These are phyloP conservation scores for Fraxinus paxiana DNA, from an alignment of 305 asterid genomes.

Conservation along the genomic window DNA sequence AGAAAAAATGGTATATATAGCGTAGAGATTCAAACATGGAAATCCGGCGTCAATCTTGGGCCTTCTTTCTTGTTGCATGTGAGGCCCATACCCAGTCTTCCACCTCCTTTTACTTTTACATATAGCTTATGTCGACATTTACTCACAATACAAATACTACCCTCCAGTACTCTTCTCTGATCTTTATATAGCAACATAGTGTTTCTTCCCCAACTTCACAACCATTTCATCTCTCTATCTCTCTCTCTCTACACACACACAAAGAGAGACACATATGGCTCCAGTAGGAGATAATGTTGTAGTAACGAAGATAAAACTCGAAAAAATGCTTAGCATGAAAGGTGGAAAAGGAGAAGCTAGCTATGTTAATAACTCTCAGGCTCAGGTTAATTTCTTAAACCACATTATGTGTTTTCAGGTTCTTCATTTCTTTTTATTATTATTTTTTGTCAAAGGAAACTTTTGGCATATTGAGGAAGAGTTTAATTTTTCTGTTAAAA, in stretches of 20 bases:
- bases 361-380: slow-evolving; percentile 83
- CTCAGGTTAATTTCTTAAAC: slow-evolving; percentile 52
- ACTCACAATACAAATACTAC: neutral
- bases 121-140: neutral
- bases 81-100: neutral
- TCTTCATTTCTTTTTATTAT: neutral
- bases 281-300: slow-evolving; percentile 59
- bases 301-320: slow-evolving; percentile 63
- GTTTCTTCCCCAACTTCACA: neutral
- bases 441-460: neutral
- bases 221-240: neutral
- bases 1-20: neutral
- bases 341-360: slow-evolving; percentile 95
- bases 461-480: neutral
- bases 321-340: slow-evolving; percentile 36
- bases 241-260: neutral
- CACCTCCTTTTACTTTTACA: neutral
- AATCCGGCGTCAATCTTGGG: slow-evolving; percentile 9
- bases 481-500: neutral
- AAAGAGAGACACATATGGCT: slow-evolving; percentile 32
- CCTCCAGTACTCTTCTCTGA: neutral
- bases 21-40: neutral
- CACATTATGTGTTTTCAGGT: neutral
- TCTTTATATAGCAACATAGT: neutral
- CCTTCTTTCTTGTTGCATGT: neutral